Base-by-base conservation (phyloP, 2,329 filamentous ascomycete genomes). In the Calonectria pseudoturangicola region DNA sequence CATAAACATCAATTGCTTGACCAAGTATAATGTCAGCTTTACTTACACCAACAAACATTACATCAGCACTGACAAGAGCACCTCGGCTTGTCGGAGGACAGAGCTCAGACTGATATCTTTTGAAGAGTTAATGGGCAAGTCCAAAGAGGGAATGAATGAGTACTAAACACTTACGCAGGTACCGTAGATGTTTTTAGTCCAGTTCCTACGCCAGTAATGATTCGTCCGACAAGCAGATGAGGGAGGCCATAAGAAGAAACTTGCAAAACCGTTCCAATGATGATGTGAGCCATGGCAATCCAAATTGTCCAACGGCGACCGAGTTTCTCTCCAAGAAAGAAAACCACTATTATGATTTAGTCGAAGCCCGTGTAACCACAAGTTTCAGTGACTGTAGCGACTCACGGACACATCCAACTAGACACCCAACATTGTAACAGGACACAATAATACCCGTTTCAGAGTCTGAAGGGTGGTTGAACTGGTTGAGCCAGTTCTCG, bases 31-130 rank as follows among this genome's bases (percentile, higher is more conserved):
- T 13, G 8, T 36, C 33, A 36, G 12, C 1, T 36, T 36, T 10
- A 25, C 51, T 36, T 56, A 56, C 51, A 10, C 51, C 28, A 25
- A 56, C 51, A 56, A 56, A 56, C 30, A 56, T 21, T 3, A 56
- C 51, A 21, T 39, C 51, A 12, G 51, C 51, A 13, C 51, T 56
- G 4, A 56, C 30, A 2, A 56, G 51, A 39, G 28, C 28, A 18
- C 51, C 51, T 56, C 30, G 51, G 8, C 28, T 21, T 12, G 51
- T 36, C 2, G 30, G 27, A 10, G 51, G n/a, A 30, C 51, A 56
- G 15, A 36, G 30, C 12, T 56, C 51, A 15, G 51, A 56, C 30
- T 56, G 51, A 25, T 56, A 56, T 12, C 51, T 56, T 36, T 36
- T 36, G 33, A 36, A 13, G 3, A 36, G 10, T 36, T 12, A 13